Evolutionary conservation across 2,329 filamentous ascomycete species (phyloP).

Genomic region (Aspergillus japonicus): DNA sequence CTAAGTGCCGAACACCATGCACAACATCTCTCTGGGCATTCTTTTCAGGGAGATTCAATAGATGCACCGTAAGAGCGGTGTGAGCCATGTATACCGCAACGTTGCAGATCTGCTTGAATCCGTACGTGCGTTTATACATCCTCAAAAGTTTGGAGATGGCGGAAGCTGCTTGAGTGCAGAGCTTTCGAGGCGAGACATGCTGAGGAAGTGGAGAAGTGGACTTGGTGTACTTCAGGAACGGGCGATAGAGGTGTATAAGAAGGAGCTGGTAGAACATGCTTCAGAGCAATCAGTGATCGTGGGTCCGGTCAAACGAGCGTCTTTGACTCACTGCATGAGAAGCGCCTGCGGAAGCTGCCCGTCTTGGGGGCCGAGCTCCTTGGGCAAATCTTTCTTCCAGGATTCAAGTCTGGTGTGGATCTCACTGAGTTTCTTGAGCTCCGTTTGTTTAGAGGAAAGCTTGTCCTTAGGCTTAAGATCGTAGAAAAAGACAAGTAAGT

Average conservation of each 20-base stretch:
- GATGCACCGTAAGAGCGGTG: slow-evolving; percentile 89
- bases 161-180: slow-evolving; percentile 85
- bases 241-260: slow-evolving; percentile 92
- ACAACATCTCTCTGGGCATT: slow-evolving; percentile 85
- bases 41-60: slow-evolving; percentile 90
- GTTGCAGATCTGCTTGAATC: slow-evolving; percentile 90
- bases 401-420: slow-evolving; percentile 85
- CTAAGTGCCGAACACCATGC: slow-evolving; percentile 85
- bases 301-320: background rate
- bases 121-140: slow-evolving; percentile 88
- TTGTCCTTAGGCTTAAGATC: slow-evolving; percentile 68
- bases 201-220: slow-evolving; percentile 76
- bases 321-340: slow-evolving; percentile 73
- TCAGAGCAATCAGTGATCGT: slow-evolving; percentile 19
- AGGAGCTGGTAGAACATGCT: slow-evolving; percentile 98
- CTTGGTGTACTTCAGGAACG: slow-evolving; percentile 87
- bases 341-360: slow-evolving; percentile 82
- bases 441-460: slow-evolving; percentile 69
- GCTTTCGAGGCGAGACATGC: slow-evolving; percentile 84
- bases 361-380: slow-evolving; percentile 84
- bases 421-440: slow-evolving; percentile 89
- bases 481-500: slow-evolving; percentile 87
- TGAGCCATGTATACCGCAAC: slow-evolving; percentile 95
- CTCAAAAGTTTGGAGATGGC: slow-evolving; percentile 92
- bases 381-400: slow-evolving; percentile 81